Conservation (phyloP, 768 basidiomycete genomes). For the Cystobasidium ongulense region DNA sequence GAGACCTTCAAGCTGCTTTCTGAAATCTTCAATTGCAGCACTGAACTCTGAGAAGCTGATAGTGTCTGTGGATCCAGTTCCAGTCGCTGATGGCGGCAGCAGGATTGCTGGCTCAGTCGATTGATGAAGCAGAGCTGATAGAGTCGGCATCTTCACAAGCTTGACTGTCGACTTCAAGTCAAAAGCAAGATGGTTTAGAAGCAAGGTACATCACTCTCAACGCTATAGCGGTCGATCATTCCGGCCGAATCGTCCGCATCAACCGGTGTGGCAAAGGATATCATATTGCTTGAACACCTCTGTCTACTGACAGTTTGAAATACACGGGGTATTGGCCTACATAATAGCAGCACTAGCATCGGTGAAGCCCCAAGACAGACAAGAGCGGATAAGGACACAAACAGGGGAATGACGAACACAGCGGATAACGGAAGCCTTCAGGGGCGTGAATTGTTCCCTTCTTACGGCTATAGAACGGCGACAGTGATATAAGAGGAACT, state of each 20-base stretch:
- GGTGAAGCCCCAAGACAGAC: neutral
- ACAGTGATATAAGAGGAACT: too few species aligned
- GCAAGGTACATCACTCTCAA: too few species aligned
- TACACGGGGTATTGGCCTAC: neutral
- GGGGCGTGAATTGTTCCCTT: too few species aligned
- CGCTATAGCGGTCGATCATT: neutral
- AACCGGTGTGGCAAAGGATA: neutral
- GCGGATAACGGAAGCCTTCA: too few species aligned
- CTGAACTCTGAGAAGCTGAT: constrained; percentile 13
- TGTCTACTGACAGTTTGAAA: neutral
- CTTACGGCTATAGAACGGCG: too few species aligned
- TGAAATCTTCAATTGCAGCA: constrained; percentile 23
- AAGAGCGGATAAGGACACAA: too few species aligned
- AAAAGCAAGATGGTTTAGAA: too few species aligned
- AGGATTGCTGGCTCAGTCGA: constrained; percentile 13
- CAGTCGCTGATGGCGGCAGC: constrained; percentile 27
- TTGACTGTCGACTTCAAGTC: too few species aligned
- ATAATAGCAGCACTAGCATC: neutral
- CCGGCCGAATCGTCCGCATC: neutral
- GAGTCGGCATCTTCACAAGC: constrained; percentile 18
- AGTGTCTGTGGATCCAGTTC: neutral
- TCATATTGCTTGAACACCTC: neutral
- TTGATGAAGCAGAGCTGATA: constrained; percentile 19
- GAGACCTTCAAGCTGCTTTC: constrained; percentile 21
- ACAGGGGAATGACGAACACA: too few species aligned